Percentiles rank a stretch among this genome's conserved stretches.
Conservation (phyloP, 129 eudicot species). For the Helianthus tuberosus region DNA sequence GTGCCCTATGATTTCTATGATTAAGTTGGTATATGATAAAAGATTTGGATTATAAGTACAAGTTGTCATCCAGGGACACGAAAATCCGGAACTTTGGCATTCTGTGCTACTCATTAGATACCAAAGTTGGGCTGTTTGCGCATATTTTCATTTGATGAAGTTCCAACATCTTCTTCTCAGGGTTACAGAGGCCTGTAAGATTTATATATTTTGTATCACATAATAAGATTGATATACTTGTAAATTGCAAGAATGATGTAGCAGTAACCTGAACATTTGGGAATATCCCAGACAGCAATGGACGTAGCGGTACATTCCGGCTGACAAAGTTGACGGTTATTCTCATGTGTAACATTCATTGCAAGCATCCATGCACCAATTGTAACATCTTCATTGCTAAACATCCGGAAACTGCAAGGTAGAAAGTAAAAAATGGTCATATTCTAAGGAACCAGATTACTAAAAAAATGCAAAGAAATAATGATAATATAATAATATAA, state of each 20-base stretch:
- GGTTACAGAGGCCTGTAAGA: constrained; percentile 80
- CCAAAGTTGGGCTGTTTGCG: constrained; percentile 67
- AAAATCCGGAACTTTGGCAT: constrained; percentile 2
- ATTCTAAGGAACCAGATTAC: background rate
- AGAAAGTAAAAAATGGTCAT: background rate
- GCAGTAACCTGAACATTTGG: constrained; percentile 82
- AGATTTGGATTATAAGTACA: no score
- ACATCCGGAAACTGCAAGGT: constrained; percentile 81
- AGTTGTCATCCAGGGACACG: background rate
- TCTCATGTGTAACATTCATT: constrained; percentile 92
- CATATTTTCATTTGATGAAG: constrained; percentile 76
- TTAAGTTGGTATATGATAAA: constrained; percentile 13
- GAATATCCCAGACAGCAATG: constrained; percentile 97
- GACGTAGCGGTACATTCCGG: constrained; percentile 74
- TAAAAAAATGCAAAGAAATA: background rate
- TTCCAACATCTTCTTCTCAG: constrained; percentile 88
- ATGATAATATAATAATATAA: background rate
- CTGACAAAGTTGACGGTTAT: constrained; percentile 61
- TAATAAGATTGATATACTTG: background rate
- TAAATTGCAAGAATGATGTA: background rate
- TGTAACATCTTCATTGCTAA: constrained; percentile 95
- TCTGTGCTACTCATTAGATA: constrained; percentile 46
- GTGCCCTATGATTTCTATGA: constrained; percentile 18
- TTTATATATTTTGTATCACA: background rate
- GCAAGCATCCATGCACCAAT: constrained; percentile 99